phyloP scores from a whole-genome alignment of 2,329 filamentous ascomycete genomes.

The Nothophoma quercina region DNA sequence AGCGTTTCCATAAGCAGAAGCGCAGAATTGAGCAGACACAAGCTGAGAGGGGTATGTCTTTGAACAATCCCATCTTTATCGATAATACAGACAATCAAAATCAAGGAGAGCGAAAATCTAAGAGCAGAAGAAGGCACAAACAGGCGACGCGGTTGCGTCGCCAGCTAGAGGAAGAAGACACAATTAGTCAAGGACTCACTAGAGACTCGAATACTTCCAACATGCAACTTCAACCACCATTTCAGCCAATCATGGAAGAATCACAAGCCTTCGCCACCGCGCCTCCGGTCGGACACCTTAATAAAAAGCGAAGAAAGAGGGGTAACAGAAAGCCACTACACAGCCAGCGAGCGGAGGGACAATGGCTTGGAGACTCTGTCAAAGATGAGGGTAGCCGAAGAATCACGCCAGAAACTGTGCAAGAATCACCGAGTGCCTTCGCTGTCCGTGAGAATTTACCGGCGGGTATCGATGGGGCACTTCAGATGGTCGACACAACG shows the following conservation, averaged over 20 bases:
- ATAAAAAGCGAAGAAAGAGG: not conserved
- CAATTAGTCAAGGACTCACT: not conserved
- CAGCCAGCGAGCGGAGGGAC: not conserved
- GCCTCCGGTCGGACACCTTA: too few relatives aligned
- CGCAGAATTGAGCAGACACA: constrained; percentile 4
- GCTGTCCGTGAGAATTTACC: not conserved
- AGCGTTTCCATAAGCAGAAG: constrained; percentile 8
- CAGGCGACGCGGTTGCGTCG: not conserved
- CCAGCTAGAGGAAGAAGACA: not conserved
- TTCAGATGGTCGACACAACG: not conserved
- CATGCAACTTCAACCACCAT: not conserved
- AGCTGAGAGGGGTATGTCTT: not conserved
- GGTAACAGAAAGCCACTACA: not conserved
- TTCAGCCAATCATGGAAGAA: not conserved
- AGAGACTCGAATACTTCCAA: not conserved
- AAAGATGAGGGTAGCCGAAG: not conserved
- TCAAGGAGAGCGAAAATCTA: not conserved
- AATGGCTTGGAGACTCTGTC: not conserved
- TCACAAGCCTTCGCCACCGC: too few relatives aligned
- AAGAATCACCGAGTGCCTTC: not conserved
- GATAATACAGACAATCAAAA: not conserved
- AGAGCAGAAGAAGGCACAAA: not conserved
- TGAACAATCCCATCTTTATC: not conserved
- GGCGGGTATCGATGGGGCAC: not conserved
- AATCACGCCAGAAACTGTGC: not conserved